Evolutionary conservation across 2,329 filamentous ascomycete species (phyloP).

Genomic region (Clonostachys sp.): DNA sequence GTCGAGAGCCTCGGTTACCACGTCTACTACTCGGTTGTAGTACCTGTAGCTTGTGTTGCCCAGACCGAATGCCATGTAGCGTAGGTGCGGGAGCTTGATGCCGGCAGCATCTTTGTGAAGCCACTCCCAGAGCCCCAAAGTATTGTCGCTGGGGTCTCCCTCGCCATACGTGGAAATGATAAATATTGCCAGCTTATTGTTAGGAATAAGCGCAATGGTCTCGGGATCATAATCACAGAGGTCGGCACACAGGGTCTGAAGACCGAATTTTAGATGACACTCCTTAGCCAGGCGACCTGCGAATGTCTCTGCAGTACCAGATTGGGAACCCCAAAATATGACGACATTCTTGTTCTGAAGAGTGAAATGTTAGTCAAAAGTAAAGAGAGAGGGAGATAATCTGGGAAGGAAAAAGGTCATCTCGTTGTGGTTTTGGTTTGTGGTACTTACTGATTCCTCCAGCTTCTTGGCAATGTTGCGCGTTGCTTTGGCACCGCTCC

Average conservation of each 20-base stretch:
- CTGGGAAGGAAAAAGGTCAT: too few relatives aligned
- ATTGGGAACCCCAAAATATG: constrained; percentile 74
- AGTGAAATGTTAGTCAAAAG: too few relatives aligned
- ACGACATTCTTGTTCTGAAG: not conserved
- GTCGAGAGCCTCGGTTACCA: not conserved
- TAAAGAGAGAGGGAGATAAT: too few relatives aligned
- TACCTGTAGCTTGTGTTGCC: constrained; percentile 31
- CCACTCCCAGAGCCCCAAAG: constrained; percentile 19
- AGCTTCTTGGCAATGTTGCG: constrained; percentile 80
- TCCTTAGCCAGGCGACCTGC: constrained; percentile 85
- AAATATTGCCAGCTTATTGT: not conserved
- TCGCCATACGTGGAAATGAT: constrained; percentile 26
- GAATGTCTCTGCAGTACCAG: constrained; percentile 94
- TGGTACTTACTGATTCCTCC: constrained; percentile 19
- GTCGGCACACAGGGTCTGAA: constrained; percentile 11
- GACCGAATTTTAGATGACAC: constrained; percentile 62
- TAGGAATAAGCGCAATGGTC: not conserved
- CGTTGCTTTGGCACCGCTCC: constrained; percentile 32
- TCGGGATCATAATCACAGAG: constrained; percentile 1
- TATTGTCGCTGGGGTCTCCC: constrained; percentile 27
- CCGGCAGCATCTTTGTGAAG: constrained; percentile 8
- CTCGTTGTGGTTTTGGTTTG: too few relatives aligned
- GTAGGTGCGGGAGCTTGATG: constrained; percentile 10
- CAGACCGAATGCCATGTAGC: constrained; percentile 28
- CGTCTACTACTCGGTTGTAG: constrained; percentile 22